phyloP scores from a whole-genome alignment of 345 rosid species.

The Hibiscus mutabilis region DNA sequence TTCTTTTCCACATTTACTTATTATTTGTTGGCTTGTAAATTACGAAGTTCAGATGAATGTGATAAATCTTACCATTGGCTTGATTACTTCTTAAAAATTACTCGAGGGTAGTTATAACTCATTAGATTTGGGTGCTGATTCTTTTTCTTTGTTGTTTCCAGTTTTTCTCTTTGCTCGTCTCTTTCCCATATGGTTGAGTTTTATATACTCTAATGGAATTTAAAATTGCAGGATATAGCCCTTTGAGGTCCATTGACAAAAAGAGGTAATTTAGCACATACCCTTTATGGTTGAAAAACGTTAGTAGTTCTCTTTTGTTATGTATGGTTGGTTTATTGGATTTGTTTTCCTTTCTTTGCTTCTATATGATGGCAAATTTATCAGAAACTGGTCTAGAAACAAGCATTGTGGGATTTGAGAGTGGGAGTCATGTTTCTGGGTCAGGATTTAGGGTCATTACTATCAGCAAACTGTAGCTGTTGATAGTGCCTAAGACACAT shows the following conservation, averaged over 20 bases:
- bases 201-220: slow-evolving; percentile 9
- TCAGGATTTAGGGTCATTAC: neutral
- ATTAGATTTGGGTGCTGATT: neutral
- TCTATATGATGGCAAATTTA: neutral
- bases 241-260: slow-evolving; percentile 45
- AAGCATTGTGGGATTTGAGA: neutral
- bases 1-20: neutral
- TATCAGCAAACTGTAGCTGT: neutral
- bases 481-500: neutral
- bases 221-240: slow-evolving; percentile 59
- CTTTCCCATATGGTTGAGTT: slow-evolving; percentile 12
- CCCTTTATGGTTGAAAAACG: neutral
- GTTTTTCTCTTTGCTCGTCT: slow-evolving; percentile 7
- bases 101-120: neutral
- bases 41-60: neutral
- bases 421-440: neutral
- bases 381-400: neutral
- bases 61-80: neutral
- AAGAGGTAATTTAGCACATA: slow-evolving; percentile 38
- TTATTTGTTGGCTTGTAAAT: neutral
- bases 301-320: neutral
- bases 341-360: neutral
- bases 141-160: neutral
- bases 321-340: neutral
- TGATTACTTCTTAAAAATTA: slow-evolving; percentile 1